These are phyloP conservation scores for Chlamydomonas schloesseri DNA, from an alignment of 139 green algal genomes.

Conservation along the genomic window DNA sequence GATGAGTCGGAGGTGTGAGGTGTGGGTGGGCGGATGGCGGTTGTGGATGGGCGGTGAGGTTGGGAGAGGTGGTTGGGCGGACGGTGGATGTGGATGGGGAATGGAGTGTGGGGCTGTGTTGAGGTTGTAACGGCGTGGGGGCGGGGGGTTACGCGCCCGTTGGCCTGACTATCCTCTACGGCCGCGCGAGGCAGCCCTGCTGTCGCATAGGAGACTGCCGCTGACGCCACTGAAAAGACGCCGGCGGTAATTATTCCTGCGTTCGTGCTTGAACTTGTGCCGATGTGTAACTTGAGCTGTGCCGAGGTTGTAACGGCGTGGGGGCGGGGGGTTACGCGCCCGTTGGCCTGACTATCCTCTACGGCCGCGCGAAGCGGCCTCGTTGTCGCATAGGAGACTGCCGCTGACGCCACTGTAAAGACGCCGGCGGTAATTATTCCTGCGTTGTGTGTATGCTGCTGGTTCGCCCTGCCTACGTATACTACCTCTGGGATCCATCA, in stretches of 20 bases:
- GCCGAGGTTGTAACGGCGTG: conserved; percentile 31
- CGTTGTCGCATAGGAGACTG: conserved; percentile 54
- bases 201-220: conserved; percentile 54
- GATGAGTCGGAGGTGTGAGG: neutral
- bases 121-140: conserved; percentile 32
- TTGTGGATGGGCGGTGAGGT: neutral
- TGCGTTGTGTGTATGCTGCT: neutral
- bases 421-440: conserved; percentile 55
- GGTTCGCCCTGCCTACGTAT: no score
- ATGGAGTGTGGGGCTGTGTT: neutral
- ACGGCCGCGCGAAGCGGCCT: no score
- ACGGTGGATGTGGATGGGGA: neutral
- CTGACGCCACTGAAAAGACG: conserved; percentile 6
- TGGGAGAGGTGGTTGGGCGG: neutral
- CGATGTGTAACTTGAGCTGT: neutral
- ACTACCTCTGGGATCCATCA: no score
- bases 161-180: conserved; percentile 35
- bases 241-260: conserved; percentile 55
- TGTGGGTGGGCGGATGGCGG: neutral
- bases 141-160: neutral
- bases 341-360: conserved; percentile 8
- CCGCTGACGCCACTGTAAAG: conserved; percentile 24
- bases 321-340: neutral
- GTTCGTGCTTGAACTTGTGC: neutral
- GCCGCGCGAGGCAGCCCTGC: neutral